Base-by-base conservation (phyloP, 176 grass and related monocot genomes). In the Puya raimondii region DNA sequence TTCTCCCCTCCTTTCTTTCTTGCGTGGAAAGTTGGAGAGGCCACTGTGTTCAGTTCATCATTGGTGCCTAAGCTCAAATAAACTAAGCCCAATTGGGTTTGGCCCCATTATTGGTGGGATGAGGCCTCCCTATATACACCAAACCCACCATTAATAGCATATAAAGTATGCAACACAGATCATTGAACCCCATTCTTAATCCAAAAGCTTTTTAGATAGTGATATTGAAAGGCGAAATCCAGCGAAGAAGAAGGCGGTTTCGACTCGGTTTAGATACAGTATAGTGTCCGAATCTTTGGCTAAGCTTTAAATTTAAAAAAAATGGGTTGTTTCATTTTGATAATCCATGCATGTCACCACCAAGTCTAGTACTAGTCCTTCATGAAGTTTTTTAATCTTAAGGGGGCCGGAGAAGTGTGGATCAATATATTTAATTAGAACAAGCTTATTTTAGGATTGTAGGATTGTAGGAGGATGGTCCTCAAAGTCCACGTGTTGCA, bases 31-130 rank as follows among this genome's bases (percentile, higher is more conserved):
- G 79, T 53, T 49, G 78, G 65, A 7, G 49, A 61, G 51, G 3
- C 72, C 79, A 81, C 47, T 75, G 23, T 65, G 63, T 64, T 75
- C 72, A 47, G 64, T 72, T 69, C 72, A 81, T 75, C 72, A 81
- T 81, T 81, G 79, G 64, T 49, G 71, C 64, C 79, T 48, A 81
- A 81, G 51, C 53, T 33, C 79, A 56, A 16, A 51, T 64, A 74
- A 70, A 64, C 33, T 52, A 61, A 49, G 23, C 15, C 13, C 7
- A 51, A 51, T 64, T 63, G 54, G 47, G 7, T 48, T 49, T 11
- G 14, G 7, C 51, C 14, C 18, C 51, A 53, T 33, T 59, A 73
- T 47, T 58, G 57, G 51, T 63, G 17, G 3, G 11, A 16, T 14
- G 22, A 71, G 18, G 15, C 42, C 17, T 71, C 23, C 3, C 12